Conservation (phyloP, 768 basidiomycete genomes). For the Tulasnella sp. region DNA sequence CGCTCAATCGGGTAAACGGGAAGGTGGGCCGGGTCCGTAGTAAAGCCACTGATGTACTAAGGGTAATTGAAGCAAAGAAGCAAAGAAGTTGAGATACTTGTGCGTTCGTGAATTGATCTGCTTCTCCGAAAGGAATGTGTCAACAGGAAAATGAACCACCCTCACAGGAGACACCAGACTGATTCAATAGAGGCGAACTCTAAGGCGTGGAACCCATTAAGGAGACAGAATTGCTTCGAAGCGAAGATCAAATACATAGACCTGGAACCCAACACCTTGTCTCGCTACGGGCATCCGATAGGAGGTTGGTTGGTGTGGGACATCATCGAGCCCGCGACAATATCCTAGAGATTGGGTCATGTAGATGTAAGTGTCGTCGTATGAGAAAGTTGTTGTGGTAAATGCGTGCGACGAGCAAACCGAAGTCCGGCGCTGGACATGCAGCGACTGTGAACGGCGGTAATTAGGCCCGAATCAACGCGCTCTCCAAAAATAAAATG, state of each 20-base stretch:
- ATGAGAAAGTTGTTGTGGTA: background rate
- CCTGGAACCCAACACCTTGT: background rate
- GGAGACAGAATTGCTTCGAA: background rate
- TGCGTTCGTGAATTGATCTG: slow-evolving; percentile 15
- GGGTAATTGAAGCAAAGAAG: slow-evolving; percentile 11
- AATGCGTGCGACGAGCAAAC: background rate
- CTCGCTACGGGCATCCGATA: background rate
- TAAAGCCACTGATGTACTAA: background rate
- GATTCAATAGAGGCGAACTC: slow-evolving; percentile 9
- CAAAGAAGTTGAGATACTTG: slow-evolving; percentile 10
- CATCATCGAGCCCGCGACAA: background rate
- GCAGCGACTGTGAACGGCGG: background rate
- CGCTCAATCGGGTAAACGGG: slow-evolving; percentile 14
- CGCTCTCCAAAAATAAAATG: background rate
- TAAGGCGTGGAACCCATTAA: background rate
- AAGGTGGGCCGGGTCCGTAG: slow-evolving; percentile 5
- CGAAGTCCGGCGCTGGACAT: background rate
- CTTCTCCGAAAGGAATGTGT: slow-evolving; percentile 9
- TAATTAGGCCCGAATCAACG: background rate
- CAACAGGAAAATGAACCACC: background rate
- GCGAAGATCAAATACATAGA: background rate
- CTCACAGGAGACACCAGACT: background rate
- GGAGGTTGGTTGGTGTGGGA: background rate
- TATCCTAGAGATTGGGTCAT: slow-evolving; percentile 3
- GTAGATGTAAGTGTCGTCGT: background rate